Conservation (phyloP, 495 filamentous ascomycete genomes). For the Penicillium diatomitis region DNA sequence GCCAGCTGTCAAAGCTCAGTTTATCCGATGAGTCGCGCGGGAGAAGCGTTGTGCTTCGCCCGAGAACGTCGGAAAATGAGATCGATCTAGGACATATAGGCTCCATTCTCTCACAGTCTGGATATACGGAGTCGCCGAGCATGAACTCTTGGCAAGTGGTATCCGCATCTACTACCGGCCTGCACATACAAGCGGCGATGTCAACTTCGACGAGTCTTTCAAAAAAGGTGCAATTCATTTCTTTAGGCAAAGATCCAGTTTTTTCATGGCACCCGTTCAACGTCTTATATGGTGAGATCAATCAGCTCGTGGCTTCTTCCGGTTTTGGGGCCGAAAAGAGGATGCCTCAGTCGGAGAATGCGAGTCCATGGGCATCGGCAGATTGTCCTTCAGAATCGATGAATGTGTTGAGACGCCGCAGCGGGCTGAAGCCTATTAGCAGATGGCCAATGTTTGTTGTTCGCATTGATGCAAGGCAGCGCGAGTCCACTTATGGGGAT, state of each 20-base stretch:
- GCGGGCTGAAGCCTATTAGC: slow-evolving; percentile 57
- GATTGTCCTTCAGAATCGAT: slow-evolving; percentile 39
- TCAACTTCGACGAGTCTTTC: slow-evolving; percentile 60
- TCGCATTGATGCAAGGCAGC: slow-evolving; percentile 41
- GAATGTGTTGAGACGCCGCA: slow-evolving; percentile 48
- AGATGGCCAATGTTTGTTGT: slow-evolving; percentile 90
- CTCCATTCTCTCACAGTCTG: slow-evolving; percentile 55
- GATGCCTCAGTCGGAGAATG: slow-evolving; percentile 7
- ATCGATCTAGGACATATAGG: slow-evolving; percentile 30
- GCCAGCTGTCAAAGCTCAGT: slow-evolving; percentile 23
- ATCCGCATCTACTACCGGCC: slow-evolving; percentile 48
- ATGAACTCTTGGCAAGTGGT: slow-evolving; percentile 56
- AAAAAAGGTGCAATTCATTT: slow-evolving; percentile 70
- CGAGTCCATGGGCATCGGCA: background rate
- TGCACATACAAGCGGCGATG: slow-evolving; percentile 59
- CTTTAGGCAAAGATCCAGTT: slow-evolving; percentile 57
- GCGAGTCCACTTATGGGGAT: slow-evolving; percentile 8
- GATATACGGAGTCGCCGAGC: slow-evolving; percentile 43
- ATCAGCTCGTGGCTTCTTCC: slow-evolving; percentile 66
- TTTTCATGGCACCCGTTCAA: slow-evolving; percentile 44
- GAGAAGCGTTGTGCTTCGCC: slow-evolving; percentile 24
- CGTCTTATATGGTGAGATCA: slow-evolving; percentile 69
- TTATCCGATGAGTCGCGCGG: slow-evolving; percentile 23
- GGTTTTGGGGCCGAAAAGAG: slow-evolving; percentile 59
- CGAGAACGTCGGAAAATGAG: slow-evolving; percentile 1